Evolutionary conservation across 805 yeast species (phyloP).

Genomic region (Diddensiella caesifluorescens): DNA sequence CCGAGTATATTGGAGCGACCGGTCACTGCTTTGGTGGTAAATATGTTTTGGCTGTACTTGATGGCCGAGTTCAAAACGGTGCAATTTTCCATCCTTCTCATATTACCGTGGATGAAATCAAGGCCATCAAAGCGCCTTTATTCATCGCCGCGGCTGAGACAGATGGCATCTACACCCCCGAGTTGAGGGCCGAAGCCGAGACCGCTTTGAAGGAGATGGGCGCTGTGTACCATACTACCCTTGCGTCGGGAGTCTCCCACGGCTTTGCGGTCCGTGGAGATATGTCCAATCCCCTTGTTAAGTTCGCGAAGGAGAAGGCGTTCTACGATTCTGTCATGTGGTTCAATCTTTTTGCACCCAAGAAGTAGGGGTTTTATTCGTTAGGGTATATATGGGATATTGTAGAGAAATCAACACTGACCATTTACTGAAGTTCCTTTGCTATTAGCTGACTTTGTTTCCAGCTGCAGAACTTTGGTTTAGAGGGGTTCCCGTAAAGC

Average conservation of each 20-base stretch:
- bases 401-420: too few relatives aligned
- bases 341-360: constrained; percentile 17
- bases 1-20: constrained; percentile 48
- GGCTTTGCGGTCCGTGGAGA: constrained; percentile 85
- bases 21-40: constrained; percentile 90
- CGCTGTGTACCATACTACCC: constrained; percentile 53
- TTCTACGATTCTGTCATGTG: constrained; percentile 30
- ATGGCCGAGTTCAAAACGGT: constrained; percentile 30
- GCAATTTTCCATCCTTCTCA: constrained; percentile 85
- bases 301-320: constrained; percentile 64
- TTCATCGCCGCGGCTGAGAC: constrained; percentile 69
- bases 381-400: too few relatives aligned
- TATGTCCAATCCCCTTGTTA: constrained; percentile 43
- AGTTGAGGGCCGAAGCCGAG: constrained; percentile 59
- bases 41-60: constrained; percentile 46
- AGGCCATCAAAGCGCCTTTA: constrained; percentile 55
- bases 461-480: constrained; percentile 18
- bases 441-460: neutral
- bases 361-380: too few relatives aligned
- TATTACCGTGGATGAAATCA: constrained; percentile 59
- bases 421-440: neutral
- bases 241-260: constrained; percentile 62
- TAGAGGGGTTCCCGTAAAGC: constrained; percentile 16
- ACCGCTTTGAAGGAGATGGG: constrained; percentile 48
- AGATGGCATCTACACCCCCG: constrained; percentile 59